Evolutionary conservation across 495 filamentous ascomycete genomes (phyloP), one percentile per base, ranked within the genome.

Genomic region (Friedmanniomyces simplex): DNA sequence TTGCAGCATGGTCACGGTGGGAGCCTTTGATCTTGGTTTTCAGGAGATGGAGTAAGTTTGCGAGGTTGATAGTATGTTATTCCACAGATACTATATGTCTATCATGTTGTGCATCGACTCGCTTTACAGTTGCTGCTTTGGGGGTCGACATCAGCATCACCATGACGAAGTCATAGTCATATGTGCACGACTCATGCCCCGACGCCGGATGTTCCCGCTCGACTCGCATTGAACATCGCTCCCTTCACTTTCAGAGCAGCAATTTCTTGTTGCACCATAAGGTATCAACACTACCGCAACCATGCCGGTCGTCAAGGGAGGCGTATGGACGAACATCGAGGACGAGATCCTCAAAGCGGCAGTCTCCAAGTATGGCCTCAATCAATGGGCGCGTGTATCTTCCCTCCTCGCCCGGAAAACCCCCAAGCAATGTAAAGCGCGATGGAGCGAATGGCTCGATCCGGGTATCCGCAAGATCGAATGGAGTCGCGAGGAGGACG

Each of bases 341-440:
- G 93, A 98, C 74, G 93, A 98, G 71, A 91, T 98, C 66, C 88
- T 97, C 74, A 95, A 96, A 70, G 91, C 89, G 46, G 86, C 48
- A 42, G 89, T 96, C 64, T 94, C 88, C 61, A 96, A 96, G 73
- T 96, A 96, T 75, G 91, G 91, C 52, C 80, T 98, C 36, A 96
- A 98, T 71, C 93, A 98, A 74, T 98, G 93, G 93, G 91, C 94
- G 67, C 93, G 93, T 68, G 91, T 96, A 41, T 96, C 93, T 46
- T 97, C 94, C 24, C 83, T 98, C 39, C 83, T 98, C 67, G 91
- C 93, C 67, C 86, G 94, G 61, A 98, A 98, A 72, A 96, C 93
- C 11, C 88, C 93, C 26, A 98, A 98, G 73, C 94, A 97, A 74
- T 97, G 93, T 80, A 97, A 97, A 74, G 94, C 93, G 46, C 82